These are phyloP conservation scores for Dactylellina parvicollis DNA, from an alignment of 2,329 filamentous ascomycete genomes.

Conservation along the genomic window DNA sequence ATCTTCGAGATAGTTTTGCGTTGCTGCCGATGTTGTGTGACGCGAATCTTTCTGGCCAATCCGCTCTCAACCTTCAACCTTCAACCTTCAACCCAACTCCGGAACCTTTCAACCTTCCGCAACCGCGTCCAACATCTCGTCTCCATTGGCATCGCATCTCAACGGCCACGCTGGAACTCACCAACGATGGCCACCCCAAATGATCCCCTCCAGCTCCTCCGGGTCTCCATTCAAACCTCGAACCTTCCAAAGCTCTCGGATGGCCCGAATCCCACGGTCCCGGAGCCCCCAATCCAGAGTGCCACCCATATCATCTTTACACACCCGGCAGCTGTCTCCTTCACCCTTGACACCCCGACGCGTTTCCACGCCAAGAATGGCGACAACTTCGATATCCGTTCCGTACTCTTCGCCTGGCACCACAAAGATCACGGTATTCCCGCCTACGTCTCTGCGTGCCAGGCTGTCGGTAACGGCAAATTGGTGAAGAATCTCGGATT, in stretches of 20 bases:
- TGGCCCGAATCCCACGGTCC: conserved; percentile 71
- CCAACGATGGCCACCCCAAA: conserved; percentile 59
- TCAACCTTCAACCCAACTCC: too few species aligned
- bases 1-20: too few species aligned
- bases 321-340: conserved; percentile 68
- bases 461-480: conserved; percentile 69
- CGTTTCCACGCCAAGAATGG: conserved; percentile 83
- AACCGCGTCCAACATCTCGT: too few species aligned
- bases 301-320: conserved; percentile 83
- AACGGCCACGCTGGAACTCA: not conserved
- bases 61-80: too few species aligned
- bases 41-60: too few species aligned
- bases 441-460: conserved; percentile 87
- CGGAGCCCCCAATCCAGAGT: conserved; percentile 60
- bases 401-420: conserved; percentile 94
- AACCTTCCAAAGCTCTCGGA: conserved; percentile 78
- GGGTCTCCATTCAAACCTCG: conserved; percentile 79
- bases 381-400: conserved; percentile 82
- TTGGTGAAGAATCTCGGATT: conserved; percentile 86
- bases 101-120: too few species aligned
- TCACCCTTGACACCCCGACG: conserved; percentile 78
- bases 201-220: conserved; percentile 78
- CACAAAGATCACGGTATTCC: conserved; percentile 90
- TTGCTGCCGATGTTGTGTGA: too few species aligned
- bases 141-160: conserved; percentile 5